phyloP scores from a whole-genome alignment of 306 rosid species.

The Medicago arabica region DNA sequence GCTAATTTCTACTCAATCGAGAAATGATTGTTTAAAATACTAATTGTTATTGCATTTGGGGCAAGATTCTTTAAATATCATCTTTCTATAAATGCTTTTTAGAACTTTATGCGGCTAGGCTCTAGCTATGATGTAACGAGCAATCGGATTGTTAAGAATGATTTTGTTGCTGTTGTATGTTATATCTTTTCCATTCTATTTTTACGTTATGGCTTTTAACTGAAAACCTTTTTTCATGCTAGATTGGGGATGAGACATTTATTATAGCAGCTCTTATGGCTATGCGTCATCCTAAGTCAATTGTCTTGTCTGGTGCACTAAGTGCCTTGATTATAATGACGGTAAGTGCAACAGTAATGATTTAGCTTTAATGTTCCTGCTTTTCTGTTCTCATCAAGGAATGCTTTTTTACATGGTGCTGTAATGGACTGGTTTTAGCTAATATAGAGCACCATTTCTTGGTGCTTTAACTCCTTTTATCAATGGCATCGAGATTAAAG shows the following conservation, averaged over 20 bases:
- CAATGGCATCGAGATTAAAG: conserved; percentile 41
- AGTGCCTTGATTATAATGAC: conserved; percentile 92
- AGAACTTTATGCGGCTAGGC: background rate
- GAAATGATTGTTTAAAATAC: background rate
- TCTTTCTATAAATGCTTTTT: background rate
- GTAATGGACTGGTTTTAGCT: conserved; percentile 36
- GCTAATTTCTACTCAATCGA: background rate
- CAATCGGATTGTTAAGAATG: conserved; percentile 22
- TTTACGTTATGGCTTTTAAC: conserved; percentile 33
- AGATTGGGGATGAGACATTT: conserved; percentile 99
- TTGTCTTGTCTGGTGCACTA: conserved; percentile 93
- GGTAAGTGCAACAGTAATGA: conserved; percentile 47
- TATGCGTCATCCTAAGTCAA: conserved; percentile 98
- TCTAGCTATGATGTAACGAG: conserved; percentile 19
- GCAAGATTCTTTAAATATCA: background rate
- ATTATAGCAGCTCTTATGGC: conserved; percentile 99
- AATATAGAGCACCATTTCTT: conserved; percentile 33
- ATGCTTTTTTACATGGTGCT: conserved; percentile 37
- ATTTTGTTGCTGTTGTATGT: conserved; percentile 28
- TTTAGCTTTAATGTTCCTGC: conserved; percentile 1
- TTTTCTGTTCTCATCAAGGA: conserved; percentile 35
- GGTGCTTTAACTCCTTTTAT: conserved; percentile 42
- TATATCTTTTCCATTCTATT: conserved; percentile 20
- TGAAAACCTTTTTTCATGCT: conserved; percentile 49
- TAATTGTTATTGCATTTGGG: background rate